These are phyloP conservation scores for Cokeromyces recurvatus DNA, from an alignment of 371 early-diverging fungal genomes.

Conservation along the genomic window DNA sequence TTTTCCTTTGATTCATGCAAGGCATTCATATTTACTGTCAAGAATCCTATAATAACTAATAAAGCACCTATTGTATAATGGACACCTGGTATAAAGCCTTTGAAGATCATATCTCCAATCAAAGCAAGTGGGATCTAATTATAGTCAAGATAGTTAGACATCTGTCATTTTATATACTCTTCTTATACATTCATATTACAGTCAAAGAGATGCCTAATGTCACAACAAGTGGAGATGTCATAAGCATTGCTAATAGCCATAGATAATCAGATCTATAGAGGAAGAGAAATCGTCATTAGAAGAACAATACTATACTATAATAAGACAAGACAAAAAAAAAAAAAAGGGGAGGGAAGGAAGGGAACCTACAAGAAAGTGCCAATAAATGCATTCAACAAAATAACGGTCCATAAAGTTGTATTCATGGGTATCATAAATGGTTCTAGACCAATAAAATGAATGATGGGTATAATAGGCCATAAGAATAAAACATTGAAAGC, in stretches of 20 bases:
- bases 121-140: slow-evolving; percentile 70
- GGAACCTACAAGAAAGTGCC: slow-evolving; percentile 66
- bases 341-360: too few species aligned
- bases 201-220: slow-evolving; percentile 74
- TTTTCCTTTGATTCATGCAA: slow-evolving; percentile 33
- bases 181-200: too few species aligned
- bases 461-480: slow-evolving; percentile 60
- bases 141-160: too few species aligned
- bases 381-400: slow-evolving; percentile 65
- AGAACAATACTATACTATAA: neutral
- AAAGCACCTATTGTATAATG: slow-evolving; percentile 67
- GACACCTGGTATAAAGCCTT: slow-evolving; percentile 48
- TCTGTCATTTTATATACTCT: too few species aligned
- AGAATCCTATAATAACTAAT: slow-evolving; percentile 65
- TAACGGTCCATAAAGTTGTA: slow-evolving; percentile 47
- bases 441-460: slow-evolving; percentile 62
- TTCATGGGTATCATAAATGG: slow-evolving; percentile 56
- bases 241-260: slow-evolving; percentile 71
- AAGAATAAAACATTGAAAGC: slow-evolving; percentile 62
- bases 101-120: slow-evolving; percentile 67
- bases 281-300: slow-evolving; percentile 1
- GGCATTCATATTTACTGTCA: slow-evolving; percentile 55
- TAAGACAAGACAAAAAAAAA: too few species aligned
- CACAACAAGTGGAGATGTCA: slow-evolving; percentile 75
- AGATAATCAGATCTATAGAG: slow-evolving; percentile 59